Evolutionary conservation across 1,284 basidiomycete species (phyloP), one percentile per base, ranked within the genome.

Genomic region (Puccinia triticina): DNA sequence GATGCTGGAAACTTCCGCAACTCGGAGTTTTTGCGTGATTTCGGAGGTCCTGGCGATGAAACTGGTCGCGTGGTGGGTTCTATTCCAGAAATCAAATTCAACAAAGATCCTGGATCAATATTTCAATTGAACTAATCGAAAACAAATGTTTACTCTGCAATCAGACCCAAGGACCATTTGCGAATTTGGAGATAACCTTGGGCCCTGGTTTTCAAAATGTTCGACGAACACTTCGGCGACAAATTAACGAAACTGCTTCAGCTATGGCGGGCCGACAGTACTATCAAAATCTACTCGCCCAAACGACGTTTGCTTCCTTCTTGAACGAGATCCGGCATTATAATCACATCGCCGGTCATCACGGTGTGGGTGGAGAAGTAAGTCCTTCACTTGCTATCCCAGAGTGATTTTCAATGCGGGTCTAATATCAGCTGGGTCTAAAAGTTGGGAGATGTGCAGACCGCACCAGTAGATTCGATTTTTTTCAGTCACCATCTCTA

Each of bases 1-100:
- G 79, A 82, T 55, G 79, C 79, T 10, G 79, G 79, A 23, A 75
- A 75, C 29, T 82, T 82, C 48, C 55, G 79, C 12, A 75, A 82
- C 23, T 74, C 79, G 18, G 48, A 66, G 18, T 59, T 73, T 16
- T 61, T 82, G 53, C 55, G 69, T 21, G 79, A 74, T 66, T 75
- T 82, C 46, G 79, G 79, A 14, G 79, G 79, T 23, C 57, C 79
- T 40, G 79, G 79, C 10, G 72, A 82, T 50, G 71, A 46, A 50
- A 12, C 37, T 26, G 79, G 79, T 4, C 23, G 18, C 4, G 59
- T 82, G 59, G 79, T 82, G 59, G 23, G 72, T 75, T n/a, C 32
- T n/a, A 34, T 46, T 46, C 57, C 14, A 37, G 48, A 7, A 40
- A 53, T 18, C 26, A 78, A 67, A 53, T 55, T 46, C 7, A 53